phyloP scores from a whole-genome alignment of 1,139 yeast genomes.

The Ogataea hybrid region DNA sequence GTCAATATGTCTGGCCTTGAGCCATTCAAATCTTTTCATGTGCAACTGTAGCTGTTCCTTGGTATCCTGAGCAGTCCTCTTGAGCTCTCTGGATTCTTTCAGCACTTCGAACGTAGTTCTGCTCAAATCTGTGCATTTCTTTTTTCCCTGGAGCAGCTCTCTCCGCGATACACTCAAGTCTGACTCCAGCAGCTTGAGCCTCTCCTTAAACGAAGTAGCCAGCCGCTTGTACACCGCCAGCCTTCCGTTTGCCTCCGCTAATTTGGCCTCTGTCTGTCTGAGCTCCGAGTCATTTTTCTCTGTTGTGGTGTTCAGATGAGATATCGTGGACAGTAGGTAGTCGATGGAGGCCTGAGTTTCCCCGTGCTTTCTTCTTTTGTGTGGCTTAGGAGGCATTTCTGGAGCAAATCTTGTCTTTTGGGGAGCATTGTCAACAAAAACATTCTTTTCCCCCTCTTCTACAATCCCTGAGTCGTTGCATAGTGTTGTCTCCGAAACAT shows the following conservation, averaged over 20 bases:
- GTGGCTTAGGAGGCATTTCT: slow-evolving; percentile 3
- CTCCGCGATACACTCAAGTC: slow-evolving; percentile 6
- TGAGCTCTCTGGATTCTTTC: slow-evolving; percentile 11
- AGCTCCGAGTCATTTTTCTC: slow-evolving; percentile 12
- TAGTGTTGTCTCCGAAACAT: background rate
- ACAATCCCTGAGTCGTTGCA: slow-evolving; percentile 4
- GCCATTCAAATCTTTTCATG: slow-evolving; percentile 12
- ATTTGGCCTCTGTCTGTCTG: slow-evolving; percentile 7
- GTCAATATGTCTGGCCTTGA: slow-evolving; percentile 7
- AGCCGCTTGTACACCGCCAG: slow-evolving; percentile 10
- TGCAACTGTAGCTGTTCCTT: slow-evolving; percentile 9
- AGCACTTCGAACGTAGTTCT: slow-evolving; percentile 7
- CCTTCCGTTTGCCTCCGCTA: slow-evolving; percentile 10
- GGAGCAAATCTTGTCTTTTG: background rate
- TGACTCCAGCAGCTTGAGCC: slow-evolving; percentile 9
- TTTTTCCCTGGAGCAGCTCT: slow-evolving; percentile 5
- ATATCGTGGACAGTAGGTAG: slow-evolving; percentile 21
- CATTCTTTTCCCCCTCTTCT: slow-evolving; percentile 4
- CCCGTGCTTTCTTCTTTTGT: background rate
- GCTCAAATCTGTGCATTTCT: slow-evolving; percentile 6
- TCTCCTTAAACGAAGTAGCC: slow-evolving; percentile 13
- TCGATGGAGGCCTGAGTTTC: slow-evolving; percentile 18
- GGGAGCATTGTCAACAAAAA: slow-evolving; percentile 3
- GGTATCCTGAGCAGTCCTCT: slow-evolving; percentile 4
- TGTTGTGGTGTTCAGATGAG: slow-evolving; percentile 19